Percentiles rank a stretch among this genome's conserved stretches.
These are phyloP conservation scores for Arachnopeziza araneosa DNA, from an alignment of 2,329 filamentous ascomycete species.

Conservation along the genomic window DNA sequence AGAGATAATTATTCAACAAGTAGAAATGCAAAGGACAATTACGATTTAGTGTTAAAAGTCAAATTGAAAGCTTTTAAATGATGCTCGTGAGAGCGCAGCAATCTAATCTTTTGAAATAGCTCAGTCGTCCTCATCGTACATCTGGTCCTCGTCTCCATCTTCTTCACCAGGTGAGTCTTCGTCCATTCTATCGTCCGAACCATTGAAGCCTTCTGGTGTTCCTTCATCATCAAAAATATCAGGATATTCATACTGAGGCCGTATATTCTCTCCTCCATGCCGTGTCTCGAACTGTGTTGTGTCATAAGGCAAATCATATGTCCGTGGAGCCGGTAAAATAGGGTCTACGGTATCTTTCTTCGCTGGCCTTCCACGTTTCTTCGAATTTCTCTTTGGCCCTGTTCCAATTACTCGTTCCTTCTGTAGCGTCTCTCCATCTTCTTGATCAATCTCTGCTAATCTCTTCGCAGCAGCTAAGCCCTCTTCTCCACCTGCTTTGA, in stretches of 20 bases:
- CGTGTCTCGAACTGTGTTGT: background rate
- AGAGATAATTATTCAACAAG: too few species aligned
- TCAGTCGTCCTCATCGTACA: background rate
- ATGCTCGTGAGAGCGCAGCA: too few species aligned
- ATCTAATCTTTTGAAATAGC: too few species aligned
- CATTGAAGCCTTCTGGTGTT: background rate
- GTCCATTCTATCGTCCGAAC: background rate
- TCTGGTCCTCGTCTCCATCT: background rate
- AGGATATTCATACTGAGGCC: background rate
- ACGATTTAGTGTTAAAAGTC: too few species aligned
- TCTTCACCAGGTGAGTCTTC: background rate
- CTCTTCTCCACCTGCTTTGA: conserved; percentile 2
- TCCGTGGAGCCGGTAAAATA: background rate
- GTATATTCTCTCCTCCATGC: background rate
- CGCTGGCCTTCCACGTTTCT: too few species aligned
- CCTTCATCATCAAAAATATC: background rate
- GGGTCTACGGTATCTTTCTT: background rate
- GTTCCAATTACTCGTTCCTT: background rate
- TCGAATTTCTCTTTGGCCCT: too few species aligned
- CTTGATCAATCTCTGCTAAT: conserved; percentile 19
- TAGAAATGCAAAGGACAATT: too few species aligned
- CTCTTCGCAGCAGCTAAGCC: conserved; percentile 10
- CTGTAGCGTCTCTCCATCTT: conserved; percentile 9
- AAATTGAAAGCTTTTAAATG: too few species aligned
- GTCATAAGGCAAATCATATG: background rate